Evolutionary conservation across 495 filamentous ascomycete genomes (phyloP).

Genomic region (Penicillium coprophilum): DNA sequence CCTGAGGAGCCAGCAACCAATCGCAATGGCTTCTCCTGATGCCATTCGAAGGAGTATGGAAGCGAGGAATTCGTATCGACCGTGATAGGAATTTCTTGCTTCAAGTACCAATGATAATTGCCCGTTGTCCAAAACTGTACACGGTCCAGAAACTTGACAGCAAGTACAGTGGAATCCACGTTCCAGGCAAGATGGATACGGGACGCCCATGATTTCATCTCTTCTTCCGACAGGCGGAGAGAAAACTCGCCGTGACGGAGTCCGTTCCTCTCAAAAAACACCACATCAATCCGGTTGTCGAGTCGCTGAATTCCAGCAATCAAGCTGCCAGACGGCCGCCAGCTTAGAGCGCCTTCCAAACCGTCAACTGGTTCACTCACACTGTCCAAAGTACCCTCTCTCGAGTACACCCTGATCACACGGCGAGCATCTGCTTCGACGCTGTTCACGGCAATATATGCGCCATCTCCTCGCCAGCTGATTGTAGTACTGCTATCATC

Average conservation of each 20-base stretch:
- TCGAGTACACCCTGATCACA: conserved; percentile 81
- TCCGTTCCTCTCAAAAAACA: conserved; percentile 96
- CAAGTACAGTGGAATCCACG: conserved; percentile 83
- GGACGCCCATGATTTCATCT: conserved; percentile 53
- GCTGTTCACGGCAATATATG: conserved; percentile 82
- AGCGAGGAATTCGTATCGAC: conserved; percentile 23
- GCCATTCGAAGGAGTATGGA: conserved; percentile 62
- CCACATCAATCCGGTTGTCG: conserved; percentile 69
- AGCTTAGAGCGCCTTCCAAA: conserved; percentile 81
- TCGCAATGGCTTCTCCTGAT: conserved; percentile 76
- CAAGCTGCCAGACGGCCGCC: conserved; percentile 87
- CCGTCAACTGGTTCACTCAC: conserved; percentile 92
- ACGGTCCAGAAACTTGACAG: conserved; percentile 70
- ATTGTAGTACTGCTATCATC: conserved; percentile 73
- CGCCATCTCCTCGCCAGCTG: conserved; percentile 93
- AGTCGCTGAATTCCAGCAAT: conserved; percentile 79
- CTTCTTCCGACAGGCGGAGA: conserved; percentile 62
- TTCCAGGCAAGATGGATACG: conserved; percentile 80
- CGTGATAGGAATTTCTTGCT: conserved; percentile 71
- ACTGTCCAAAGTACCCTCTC: conserved; percentile 86
- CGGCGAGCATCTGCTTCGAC: conserved; percentile 66
- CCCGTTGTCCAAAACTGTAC: conserved; percentile 95
- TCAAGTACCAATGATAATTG: conserved; percentile 98
- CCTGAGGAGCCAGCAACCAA: conserved; percentile 53
- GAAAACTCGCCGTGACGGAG: conserved; percentile 90